Conservation (phyloP, 495 filamentous ascomycete species). For the Xanthoparmelia taractica region DNA sequence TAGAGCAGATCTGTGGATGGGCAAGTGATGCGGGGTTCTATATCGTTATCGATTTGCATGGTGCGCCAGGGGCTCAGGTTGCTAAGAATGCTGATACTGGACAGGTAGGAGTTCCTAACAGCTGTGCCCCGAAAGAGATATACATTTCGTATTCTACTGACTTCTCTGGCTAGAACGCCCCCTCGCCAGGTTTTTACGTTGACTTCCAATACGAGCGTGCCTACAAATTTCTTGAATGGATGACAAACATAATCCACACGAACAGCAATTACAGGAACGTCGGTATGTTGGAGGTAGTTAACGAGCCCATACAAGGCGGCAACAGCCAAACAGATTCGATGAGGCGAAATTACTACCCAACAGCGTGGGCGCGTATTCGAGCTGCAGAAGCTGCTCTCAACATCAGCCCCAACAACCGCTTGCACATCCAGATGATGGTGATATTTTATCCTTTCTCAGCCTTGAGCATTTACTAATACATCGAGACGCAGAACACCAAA, state of each 20-base stretch:
- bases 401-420: slow-evolving; percentile 33
- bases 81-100: slow-evolving; percentile 48
- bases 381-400: slow-evolving; percentile 34
- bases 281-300: slow-evolving; percentile 53
- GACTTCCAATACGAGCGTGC: slow-evolving; percentile 51
- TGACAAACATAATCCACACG: slow-evolving; percentile 48
- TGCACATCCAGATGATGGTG: slow-evolving; percentile 41
- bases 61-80: slow-evolving; percentile 52
- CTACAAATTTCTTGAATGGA: slow-evolving; percentile 51
- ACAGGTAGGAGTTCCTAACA: slow-evolving; percentile 31
- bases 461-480: background rate
- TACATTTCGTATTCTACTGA: no score
- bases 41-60: slow-evolving; percentile 58
- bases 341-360: slow-evolving; percentile 40
- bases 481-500: slow-evolving; percentile 24
- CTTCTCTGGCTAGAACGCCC: slow-evolving; percentile 26
- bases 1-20: slow-evolving; percentile 49
- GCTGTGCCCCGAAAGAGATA: no score
- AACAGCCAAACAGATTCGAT: slow-evolving; percentile 30
- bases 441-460: no score
- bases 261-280: slow-evolving; percentile 47
- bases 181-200: slow-evolving; percentile 46
- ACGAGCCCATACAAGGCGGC: slow-evolving; percentile 46
- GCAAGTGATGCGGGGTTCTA: slow-evolving; percentile 49
- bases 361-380: slow-evolving; percentile 44